phyloP scores from a whole-genome alignment of 768 basidiomycete species.

The Trametes cinnabarina region DNA sequence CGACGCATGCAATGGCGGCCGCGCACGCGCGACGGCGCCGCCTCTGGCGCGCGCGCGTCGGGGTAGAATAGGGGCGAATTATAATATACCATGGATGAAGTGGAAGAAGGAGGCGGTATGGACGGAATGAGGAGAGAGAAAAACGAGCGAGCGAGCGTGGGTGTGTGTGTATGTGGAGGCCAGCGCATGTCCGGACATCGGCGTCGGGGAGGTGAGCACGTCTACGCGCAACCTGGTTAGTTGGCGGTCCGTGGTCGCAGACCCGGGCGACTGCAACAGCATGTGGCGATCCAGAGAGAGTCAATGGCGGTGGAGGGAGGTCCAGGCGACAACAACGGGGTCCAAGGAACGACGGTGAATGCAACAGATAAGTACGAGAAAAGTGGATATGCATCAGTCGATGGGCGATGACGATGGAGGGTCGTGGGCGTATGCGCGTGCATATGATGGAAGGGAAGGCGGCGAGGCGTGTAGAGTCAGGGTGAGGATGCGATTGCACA shows the following conservation, averaged over 20 bases:
- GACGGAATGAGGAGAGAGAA: conserved; percentile 14
- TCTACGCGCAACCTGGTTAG: too few relatives aligned
- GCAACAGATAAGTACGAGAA: conserved; percentile 16
- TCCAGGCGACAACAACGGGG: conserved; percentile 10
- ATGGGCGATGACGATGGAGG: neutral
- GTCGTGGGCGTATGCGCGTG: neutral
- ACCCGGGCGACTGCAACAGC: conserved; percentile 1
- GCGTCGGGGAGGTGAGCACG: neutral
- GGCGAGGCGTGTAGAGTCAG: neutral
- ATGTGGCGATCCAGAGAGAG: conserved; percentile 1
- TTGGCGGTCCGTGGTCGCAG: neutral
- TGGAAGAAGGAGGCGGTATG: conserved; percentile 26
- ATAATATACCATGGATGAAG: conserved; percentile 21
- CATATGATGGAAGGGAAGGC: neutral
- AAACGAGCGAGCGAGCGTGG: conserved; percentile 12
- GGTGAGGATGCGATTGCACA: conserved; percentile 5
- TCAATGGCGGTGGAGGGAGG: neutral
- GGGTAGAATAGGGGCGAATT: conserved; percentile 15
- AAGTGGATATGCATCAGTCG: conserved; percentile 5
- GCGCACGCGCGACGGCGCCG: conserved; percentile 8
- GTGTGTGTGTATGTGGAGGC: conserved; percentile 7
- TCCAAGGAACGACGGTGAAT: conserved; percentile 18
- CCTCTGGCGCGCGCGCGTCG: conserved; percentile 2
- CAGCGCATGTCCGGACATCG: neutral
- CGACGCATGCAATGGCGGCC: neutral